Conservation (phyloP, 306 rosid species). For the Sphenostylis stenocarpa region DNA sequence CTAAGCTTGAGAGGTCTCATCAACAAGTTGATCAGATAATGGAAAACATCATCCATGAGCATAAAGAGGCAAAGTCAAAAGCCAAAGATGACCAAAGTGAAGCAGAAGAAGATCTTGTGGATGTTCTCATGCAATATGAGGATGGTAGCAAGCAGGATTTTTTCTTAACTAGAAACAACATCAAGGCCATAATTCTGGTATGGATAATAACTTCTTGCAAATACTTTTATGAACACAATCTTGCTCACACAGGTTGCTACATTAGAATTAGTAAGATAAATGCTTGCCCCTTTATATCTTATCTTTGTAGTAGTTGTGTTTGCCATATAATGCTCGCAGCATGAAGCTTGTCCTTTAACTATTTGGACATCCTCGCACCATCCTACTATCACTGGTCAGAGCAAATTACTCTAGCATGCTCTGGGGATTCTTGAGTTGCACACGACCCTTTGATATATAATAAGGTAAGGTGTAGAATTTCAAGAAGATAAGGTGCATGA, state of each 20-base stretch:
- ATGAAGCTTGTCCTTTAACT: neutral
- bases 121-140: neutral
- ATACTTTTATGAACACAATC: neutral
- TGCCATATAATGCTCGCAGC: neutral
- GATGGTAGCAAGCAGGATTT: neutral
- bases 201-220: neutral
- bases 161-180: neutral
- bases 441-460: no score
- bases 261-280: no score
- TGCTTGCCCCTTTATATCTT: neutral
- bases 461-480: no score
- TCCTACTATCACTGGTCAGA: neutral
- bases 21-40: neutral
- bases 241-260: no score
- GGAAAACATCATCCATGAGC: neutral
- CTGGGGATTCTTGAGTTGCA: no score
- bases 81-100: neutral
- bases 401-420: no score
- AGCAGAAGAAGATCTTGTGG: neutral
- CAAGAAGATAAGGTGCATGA: no score
- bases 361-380: neutral
- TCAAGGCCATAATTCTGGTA: constrained; percentile 12
- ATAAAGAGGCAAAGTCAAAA: neutral
- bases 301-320: neutral
- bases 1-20: neutral